Conservation (phyloP, 1,139 yeast genomes). For the Yamadazyma songkhlaensis region DNA sequence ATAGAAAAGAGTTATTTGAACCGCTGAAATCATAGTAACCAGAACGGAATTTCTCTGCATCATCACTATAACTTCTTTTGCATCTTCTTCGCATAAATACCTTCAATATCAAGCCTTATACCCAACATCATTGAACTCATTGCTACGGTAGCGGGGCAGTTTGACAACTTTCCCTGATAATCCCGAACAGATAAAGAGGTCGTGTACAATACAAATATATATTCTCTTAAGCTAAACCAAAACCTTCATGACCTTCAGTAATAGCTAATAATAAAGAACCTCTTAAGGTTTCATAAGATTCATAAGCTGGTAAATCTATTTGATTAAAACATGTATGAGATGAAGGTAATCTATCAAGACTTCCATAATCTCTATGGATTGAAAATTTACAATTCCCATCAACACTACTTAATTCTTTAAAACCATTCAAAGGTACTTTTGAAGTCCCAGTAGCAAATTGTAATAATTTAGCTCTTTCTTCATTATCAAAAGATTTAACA, state of each 20-base stretch:
- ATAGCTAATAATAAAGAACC: slow-evolving; percentile 80
- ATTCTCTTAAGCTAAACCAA: slow-evolving; percentile 64
- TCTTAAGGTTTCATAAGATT: slow-evolving; percentile 79
- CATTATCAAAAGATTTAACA: slow-evolving; percentile 88
- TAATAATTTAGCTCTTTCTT: slow-evolving; percentile 87
- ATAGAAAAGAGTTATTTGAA: no score
- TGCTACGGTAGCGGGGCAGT: no score
- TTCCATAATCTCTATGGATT: slow-evolving; percentile 86
- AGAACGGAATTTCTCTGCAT: no score
- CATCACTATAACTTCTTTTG: no score
- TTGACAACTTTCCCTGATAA: no score
- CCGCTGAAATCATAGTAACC: no score
- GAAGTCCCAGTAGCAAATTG: slow-evolving; percentile 98
- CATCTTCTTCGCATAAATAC: no score
- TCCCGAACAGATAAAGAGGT: no score
- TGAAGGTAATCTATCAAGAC: slow-evolving; percentile 84
- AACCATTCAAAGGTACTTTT: slow-evolving; percentile 93
- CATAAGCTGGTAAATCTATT: slow-evolving; percentile 91
- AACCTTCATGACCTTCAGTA: slow-evolving; percentile 95
- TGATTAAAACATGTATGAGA: slow-evolving; percentile 98
- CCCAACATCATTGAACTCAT: no score
- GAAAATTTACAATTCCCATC: slow-evolving; percentile 85
- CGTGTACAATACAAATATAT: background rate
- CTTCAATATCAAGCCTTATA: no score
- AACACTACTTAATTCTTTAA: slow-evolving; percentile 85